These are phyloP conservation scores for Mortierella antarctica DNA, from an alignment of 192 early-diverging fungal genomes.

Conservation along the genomic window DNA sequence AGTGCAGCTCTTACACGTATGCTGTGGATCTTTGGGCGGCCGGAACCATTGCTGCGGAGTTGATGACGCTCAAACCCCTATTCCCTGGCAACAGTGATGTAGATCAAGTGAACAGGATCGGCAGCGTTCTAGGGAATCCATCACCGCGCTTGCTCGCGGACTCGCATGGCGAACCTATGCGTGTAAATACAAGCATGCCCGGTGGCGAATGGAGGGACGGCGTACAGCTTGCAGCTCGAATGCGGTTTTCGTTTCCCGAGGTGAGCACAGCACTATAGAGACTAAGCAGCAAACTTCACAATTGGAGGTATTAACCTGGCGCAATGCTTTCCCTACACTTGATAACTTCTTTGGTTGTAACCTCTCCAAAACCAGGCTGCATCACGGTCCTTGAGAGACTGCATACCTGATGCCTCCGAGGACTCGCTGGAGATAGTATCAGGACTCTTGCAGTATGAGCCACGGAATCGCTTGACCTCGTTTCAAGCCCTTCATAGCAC, in stretches of 20 bases:
- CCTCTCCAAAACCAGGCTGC: constrained; percentile 44
- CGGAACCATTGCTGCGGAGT: constrained; percentile 91
- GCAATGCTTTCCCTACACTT: neutral
- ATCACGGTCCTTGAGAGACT: constrained; percentile 61
- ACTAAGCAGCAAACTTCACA: neutral
- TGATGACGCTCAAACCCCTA: constrained; percentile 87
- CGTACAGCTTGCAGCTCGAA: constrained; percentile 70
- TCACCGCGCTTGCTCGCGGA: neutral
- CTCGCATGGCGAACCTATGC: neutral
- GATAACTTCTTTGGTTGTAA: neutral
- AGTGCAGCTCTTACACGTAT: constrained; percentile 83
- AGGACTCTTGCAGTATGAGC: constrained; percentile 84
- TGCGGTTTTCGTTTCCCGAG: constrained; percentile 73
- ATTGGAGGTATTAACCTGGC: neutral
- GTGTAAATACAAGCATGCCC: neutral
- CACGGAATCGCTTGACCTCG: constrained; percentile 78
- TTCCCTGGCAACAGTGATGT: constrained; percentile 96
- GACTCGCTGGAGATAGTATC: constrained; percentile 72
- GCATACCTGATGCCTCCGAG: constrained; percentile 68
- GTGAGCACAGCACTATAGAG: constrained; percentile 37
- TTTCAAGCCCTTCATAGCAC: constrained; percentile 73
- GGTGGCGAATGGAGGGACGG: constrained; percentile 82
- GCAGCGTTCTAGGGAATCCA: constrained; percentile 84
- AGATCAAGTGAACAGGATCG: constrained; percentile 92
- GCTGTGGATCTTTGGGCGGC: constrained; percentile 98